A percentile compares a stretch with the other conserved stretches of the same genome.
Conservation (phyloP, 2,329 filamentous ascomycete genomes). For the Epichloe gansuensis region DNA sequence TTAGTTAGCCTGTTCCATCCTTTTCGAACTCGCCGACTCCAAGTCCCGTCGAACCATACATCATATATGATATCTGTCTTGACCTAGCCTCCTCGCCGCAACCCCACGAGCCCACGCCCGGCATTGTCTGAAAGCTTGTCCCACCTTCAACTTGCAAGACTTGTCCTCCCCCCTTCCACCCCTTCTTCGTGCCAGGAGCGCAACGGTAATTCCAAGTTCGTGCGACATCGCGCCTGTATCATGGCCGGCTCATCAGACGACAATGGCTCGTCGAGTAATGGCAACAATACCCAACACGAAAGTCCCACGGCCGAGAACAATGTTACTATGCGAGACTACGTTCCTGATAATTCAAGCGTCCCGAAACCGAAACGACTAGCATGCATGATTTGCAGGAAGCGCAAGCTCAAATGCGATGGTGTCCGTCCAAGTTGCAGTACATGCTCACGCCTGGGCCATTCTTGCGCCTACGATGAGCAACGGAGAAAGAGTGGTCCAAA, state of each 20-base stretch:
- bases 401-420: conserved; percentile 86
- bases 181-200: neutral
- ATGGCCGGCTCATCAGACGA: conserved; percentile 29
- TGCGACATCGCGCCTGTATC: neutral
- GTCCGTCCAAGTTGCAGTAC: conserved; percentile 76
- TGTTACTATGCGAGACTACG: conserved; percentile 24
- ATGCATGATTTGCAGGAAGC: conserved; percentile 84
- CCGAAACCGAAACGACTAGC: conserved; percentile 86
- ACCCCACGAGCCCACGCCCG: conserved; percentile 4
- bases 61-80: no score
- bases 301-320: conserved; percentile 23
- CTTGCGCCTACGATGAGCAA: conserved; percentile 84
- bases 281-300: conserved; percentile 16
- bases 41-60: neutral
- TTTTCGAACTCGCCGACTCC: neutral
- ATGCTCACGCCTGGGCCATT: conserved; percentile 74
- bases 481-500: conserved; percentile 91
- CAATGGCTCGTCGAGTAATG: conserved; percentile 21
- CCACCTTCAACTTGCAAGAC: neutral
- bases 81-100: neutral
- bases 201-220: neutral
- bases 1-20: neutral
- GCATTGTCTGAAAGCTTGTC: neutral
- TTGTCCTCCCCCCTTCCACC: neutral
- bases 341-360: conserved; percentile 42